These are phyloP conservation scores for Triglochin maritima DNA, from an alignment of 106 monocot species.

Conservation along the genomic window DNA sequence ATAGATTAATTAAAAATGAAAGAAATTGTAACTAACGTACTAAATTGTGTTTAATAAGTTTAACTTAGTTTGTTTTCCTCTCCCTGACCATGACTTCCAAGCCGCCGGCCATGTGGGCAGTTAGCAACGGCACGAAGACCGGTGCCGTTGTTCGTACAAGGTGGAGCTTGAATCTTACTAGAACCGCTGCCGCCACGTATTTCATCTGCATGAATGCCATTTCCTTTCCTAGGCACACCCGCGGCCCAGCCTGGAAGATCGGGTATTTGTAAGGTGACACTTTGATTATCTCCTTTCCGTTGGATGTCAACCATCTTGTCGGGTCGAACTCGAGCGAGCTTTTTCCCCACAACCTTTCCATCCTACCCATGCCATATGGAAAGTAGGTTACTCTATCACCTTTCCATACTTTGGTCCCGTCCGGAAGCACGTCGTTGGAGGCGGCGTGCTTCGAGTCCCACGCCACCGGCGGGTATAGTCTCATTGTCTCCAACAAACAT, in stretches of 20 bases:
- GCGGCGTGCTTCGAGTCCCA: constrained; percentile 63
- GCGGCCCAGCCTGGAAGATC: constrained; percentile 58
- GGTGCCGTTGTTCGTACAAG: neutral
- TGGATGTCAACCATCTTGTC: constrained; percentile 23
- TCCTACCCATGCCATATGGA: constrained; percentile 63
- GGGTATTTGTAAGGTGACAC: constrained; percentile 46
- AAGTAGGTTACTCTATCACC: constrained; percentile 66
- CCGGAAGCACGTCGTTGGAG: constrained; percentile 32
- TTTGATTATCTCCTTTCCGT: constrained; percentile 3
- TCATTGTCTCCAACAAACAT: constrained; percentile 48
- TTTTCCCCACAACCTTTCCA: constrained; percentile 51
- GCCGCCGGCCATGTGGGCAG: constrained; percentile 5
- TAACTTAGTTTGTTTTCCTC: neutral
- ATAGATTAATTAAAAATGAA: no score
- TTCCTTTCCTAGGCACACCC: constrained; percentile 59
- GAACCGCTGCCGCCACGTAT: constrained; percentile 33
- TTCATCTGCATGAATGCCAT: constrained; percentile 78
- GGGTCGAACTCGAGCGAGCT: constrained; percentile 34
- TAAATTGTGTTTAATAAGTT: no score
- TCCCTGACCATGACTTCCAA: constrained; percentile 2
- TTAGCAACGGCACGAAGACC: constrained; percentile 3
- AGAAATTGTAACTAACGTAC: no score
- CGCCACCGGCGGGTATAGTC: constrained; percentile 71
- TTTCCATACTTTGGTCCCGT: constrained; percentile 35
- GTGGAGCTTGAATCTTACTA: constrained; percentile 22